Evolutionary conservation across 441 rosid species (phyloP).

Genomic region (Pelargonium myrrhifolium): DNA sequence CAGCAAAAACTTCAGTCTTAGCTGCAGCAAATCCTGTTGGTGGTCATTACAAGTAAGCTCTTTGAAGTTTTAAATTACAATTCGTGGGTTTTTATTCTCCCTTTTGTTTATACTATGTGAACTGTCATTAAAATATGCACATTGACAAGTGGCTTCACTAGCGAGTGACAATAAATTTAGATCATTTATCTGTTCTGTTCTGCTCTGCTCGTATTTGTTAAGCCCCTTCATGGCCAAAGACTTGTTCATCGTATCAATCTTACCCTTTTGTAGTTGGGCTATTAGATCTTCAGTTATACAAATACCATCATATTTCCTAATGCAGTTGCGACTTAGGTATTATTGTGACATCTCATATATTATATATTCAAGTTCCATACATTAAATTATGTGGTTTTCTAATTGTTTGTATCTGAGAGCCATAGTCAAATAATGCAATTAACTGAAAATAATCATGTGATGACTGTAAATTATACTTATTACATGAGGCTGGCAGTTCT

Average conservation of each 20-base stretch:
- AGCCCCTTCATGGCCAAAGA: slow-evolving; percentile 1
- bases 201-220: background rate
- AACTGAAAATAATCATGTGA: slow-evolving; percentile 5
- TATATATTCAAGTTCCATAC: background rate
- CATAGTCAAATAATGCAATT: slow-evolving; percentile 4
- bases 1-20: slow-evolving; percentile 92
- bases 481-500: slow-evolving; percentile 9
- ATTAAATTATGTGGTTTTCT: background rate
- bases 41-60: slow-evolving; percentile 88
- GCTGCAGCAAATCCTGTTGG: slow-evolving; percentile 99
- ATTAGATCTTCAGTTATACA: slow-evolving; percentile 3
- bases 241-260: background rate
- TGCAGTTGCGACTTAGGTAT: background rate
- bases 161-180: background rate
- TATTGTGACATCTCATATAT: background rate
- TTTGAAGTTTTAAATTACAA: slow-evolving; percentile 9
- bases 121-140: background rate
- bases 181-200: background rate
- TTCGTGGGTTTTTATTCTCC: background rate
- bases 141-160: background rate
- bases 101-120: background rate
- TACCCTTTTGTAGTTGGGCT: background rate
- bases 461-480: slow-evolving; percentile 12
- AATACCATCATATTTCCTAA: background rate
- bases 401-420: background rate